Conservation (phyloP, 2,329 filamentous ascomycete genomes). For the Ophiosphaerella korrae region DNA sequence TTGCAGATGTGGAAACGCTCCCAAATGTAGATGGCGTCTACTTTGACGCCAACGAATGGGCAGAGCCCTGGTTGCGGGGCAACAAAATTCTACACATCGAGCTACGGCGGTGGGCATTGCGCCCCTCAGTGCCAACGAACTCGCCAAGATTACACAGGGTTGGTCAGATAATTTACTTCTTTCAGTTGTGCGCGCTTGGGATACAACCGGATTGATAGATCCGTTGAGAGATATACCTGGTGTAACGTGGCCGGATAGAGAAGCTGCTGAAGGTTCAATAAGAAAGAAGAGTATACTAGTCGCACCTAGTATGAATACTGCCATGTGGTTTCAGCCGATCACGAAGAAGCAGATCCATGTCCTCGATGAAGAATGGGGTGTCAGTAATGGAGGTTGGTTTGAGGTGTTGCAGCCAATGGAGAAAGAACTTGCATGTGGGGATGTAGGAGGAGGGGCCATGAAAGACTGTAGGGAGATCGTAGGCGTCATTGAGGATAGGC, state of each 20-base stretch:
- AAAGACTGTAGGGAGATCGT: constrained; percentile 79
- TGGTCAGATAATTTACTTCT: constrained; percentile 76
- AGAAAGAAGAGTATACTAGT: constrained; percentile 69
- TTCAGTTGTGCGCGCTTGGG: constrained; percentile 85
- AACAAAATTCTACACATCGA: constrained; percentile 90
- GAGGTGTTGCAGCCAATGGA: constrained; percentile 74
- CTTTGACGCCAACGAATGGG: constrained; percentile 85
- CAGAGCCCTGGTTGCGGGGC: constrained; percentile 75
- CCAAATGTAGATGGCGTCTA: constrained; percentile 82
- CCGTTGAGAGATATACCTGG: constrained; percentile 34
- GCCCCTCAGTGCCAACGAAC: constrained; percentile 80
- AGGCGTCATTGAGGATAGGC: constrained; percentile 58
- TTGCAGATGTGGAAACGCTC: constrained; percentile 63
- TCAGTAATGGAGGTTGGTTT: constrained; percentile 58
- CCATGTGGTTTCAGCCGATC: constrained; percentile 87
- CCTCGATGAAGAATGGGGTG: constrained; percentile 76
- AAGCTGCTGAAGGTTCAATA: constrained; percentile 16
- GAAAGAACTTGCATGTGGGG: constrained; percentile 83
- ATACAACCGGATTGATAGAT: constrained; percentile 58
- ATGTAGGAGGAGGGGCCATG: constrained; percentile 84
- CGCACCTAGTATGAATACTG: constrained; percentile 84
- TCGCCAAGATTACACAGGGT: constrained; percentile 83
- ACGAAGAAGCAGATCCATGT: constrained; percentile 73
- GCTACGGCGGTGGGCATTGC: constrained; percentile 82
- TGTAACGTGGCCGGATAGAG: constrained; percentile 24